Base-by-base conservation (phyloP, 202 grass and related monocot species). In the Digitaria exilis region DNA sequence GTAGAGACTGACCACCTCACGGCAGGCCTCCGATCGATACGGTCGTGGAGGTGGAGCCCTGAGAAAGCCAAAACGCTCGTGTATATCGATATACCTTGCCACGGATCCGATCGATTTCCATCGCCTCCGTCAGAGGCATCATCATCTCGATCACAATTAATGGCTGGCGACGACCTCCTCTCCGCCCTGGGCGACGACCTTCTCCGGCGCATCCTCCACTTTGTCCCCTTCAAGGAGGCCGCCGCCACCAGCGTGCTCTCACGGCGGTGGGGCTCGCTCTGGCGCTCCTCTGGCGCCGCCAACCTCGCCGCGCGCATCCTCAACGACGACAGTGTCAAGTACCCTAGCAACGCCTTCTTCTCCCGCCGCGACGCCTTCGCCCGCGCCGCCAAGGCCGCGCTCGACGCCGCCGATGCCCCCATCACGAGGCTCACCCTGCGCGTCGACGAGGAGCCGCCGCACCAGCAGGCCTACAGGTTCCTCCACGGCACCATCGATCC, bases 1-100 rank as follows among this genome's bases (percentile, higher is more conserved):
- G 30, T 7, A 29, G 65, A 85, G 55, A n/a, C 1, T 1, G 54
- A 22, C 41, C 42, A 78, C 30, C 41, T 5, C 65, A 1, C 0
- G 8, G 65, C 65, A 78, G 30, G 42, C 43, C 83, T 78, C 75
- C 3, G n/a, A n/a, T n/a, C n/a, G n/a, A n/a, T n/a, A n/a, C n/a
- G n/a, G n/a, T n/a, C n/a, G n/a, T n/a, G n/a, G n/a, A n/a, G n/a
- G n/a, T n/a, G n/a, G n/a, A n/a, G n/a, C n/a, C n/a, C n/a, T n/a
- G n/a, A n/a, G n/a, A n/a, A n/a, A n/a, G n/a, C n/a, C n/a, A n/a
- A n/a, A n/a, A n/a, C n/a, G n/a, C n/a, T n/a, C n/a, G n/a, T n/a
- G n/a, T n/a, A n/a, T n/a, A n/a, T n/a, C n/a, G n/a, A n/a, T 34
- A 34, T 37, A 6, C 35, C 24, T 43, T 18, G 9, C 16, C 30